phyloP scores from a whole-genome alignment of 495 filamentous ascomycete genomes.

The Xylaria nigripes region DNA sequence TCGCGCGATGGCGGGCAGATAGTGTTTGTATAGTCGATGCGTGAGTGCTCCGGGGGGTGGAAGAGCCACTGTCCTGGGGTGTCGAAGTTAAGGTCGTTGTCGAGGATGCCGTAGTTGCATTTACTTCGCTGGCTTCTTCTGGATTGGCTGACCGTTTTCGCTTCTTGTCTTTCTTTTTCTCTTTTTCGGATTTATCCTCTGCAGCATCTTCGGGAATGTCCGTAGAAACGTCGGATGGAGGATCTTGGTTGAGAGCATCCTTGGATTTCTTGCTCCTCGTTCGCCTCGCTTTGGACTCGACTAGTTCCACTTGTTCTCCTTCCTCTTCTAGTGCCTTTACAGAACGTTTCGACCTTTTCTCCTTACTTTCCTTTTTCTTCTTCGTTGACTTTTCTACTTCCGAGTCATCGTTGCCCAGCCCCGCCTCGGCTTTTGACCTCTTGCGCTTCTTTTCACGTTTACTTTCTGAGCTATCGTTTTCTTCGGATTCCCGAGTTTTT shows the following conservation, averaged over 20 bases:
- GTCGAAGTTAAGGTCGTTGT: conserved; percentile 17
- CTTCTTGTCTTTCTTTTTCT: conserved; percentile 44
- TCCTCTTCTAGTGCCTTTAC: conserved; percentile 20
- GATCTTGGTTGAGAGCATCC: conserved; percentile 10
- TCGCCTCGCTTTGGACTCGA: conserved; percentile 17
- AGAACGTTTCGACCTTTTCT: conserved; percentile 16
- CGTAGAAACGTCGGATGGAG: conserved; percentile 3
- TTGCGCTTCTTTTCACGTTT: conserved; percentile 32
- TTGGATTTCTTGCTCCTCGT: conserved; percentile 25
- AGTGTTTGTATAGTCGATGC: conserved; percentile 35
- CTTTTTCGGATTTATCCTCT: conserved; percentile 31
- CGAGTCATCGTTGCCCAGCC: conserved; percentile 13
- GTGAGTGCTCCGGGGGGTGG: conserved; percentile 22
- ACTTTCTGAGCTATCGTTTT: conserved; percentile 17
- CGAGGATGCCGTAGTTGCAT: conserved; percentile 18
- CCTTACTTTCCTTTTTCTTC: conserved; percentile 28
- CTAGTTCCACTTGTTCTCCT: conserved; percentile 17
- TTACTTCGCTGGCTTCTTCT: conserved; percentile 16
- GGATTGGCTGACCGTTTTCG: conserved; percentile 19
- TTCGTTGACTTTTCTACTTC: conserved; percentile 25
- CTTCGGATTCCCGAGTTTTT: conserved; percentile 28
- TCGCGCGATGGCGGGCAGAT: conserved; percentile 52
- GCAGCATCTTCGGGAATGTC: conserved; percentile 13
- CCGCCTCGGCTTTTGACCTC: conserved; percentile 25
- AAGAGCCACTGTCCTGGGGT: conserved; percentile 18